These are phyloP conservation scores for Pythium apleroticum DNA, from an alignment of 352 stramenopile genomes.

Conservation along the genomic window DNA sequence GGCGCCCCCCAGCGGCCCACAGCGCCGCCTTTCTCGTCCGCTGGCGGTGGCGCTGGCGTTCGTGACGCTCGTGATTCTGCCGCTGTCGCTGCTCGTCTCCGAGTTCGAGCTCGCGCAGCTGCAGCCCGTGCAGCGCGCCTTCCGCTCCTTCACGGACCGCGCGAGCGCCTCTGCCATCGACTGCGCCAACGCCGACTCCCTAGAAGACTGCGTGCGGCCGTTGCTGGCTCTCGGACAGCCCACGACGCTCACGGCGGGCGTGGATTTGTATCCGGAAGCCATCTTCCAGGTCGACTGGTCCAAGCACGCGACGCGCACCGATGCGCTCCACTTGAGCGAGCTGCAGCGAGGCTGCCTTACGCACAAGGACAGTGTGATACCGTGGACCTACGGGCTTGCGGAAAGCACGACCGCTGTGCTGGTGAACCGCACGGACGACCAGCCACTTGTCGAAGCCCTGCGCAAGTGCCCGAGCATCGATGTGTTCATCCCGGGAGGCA, in stretches of 20 bases:
- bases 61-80: not conserved
- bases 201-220: constrained; percentile 1
- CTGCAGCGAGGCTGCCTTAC: constrained; percentile 48
- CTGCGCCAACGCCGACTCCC: not conserved
- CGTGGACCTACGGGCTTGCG: constrained; percentile 35
- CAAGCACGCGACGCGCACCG: constrained; percentile 14
- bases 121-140: not conserved
- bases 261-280: constrained; percentile 14
- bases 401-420: constrained; percentile 22
- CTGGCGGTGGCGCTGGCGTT: not conserved
- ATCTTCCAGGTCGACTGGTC: constrained; percentile 25
- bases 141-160: not conserved
- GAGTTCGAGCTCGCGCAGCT: constrained; percentile 9
- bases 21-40: not conserved
- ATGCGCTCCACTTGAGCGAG: constrained; percentile 51
- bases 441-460: constrained; percentile 44
- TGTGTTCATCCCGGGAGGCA: constrained; percentile 45
- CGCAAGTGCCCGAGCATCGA: constrained; percentile 62
- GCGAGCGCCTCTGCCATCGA: not conserved
- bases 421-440: constrained; percentile 14
- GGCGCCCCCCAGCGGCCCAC: not conserved
- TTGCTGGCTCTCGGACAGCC: constrained; percentile 9
- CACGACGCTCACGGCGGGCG: not conserved
- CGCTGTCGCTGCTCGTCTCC: constrained; percentile 6
- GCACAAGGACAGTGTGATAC: constrained; percentile 51